Percentiles rank a stretch among this genome's conserved stretches.
Conservation (phyloP, 345 rosid species). For the Draba incana region DNA sequence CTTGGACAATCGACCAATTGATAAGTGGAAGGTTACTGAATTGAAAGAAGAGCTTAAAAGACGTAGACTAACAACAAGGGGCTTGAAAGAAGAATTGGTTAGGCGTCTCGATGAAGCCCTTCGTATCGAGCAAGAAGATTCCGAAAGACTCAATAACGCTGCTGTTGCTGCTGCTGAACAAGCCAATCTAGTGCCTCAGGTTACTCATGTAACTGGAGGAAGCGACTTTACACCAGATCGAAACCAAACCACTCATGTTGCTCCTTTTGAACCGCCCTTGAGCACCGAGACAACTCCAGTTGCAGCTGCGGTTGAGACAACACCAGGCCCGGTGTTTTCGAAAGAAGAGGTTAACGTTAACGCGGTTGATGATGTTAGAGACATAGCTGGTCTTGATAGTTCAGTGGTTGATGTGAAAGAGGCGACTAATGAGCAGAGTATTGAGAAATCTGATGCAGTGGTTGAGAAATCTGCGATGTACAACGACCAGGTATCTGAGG, state of each 20-base stretch:
- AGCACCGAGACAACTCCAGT: constrained; percentile 34
- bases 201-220: constrained; percentile 11
- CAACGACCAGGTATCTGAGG: constrained; percentile 96
- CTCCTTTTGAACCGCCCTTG: constrained; percentile 7
- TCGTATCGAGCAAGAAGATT: constrained; percentile 63
- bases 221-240: constrained; percentile 5
- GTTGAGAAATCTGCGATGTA: constrained; percentile 60
- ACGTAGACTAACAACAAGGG: constrained; percentile 64
- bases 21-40: constrained; percentile 93
- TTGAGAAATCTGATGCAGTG: constrained; percentile 47
- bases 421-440: constrained; percentile 39
- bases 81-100: constrained; percentile 89
- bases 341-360: constrained; percentile 28
- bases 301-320: constrained; percentile 21
- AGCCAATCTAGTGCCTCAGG: constrained; percentile 42
- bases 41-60: constrained; percentile 92
- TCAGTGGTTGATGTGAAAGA: constrained; percentile 43
- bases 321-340: constrained; percentile 14
- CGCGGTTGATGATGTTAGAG: constrained; percentile 49
- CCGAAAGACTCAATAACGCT: constrained; percentile 36
- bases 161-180: constrained; percentile 33
- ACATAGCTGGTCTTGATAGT: constrained; percentile 50
- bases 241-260: constrained; percentile 31
- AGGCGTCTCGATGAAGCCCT: constrained; percentile 80
- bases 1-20: constrained; percentile 76